Evolutionary conservation across 2,329 filamentous ascomycete species (phyloP), one percentile per base, ranked within the genome.

Genomic region (Ilyonectria robusta): DNA sequence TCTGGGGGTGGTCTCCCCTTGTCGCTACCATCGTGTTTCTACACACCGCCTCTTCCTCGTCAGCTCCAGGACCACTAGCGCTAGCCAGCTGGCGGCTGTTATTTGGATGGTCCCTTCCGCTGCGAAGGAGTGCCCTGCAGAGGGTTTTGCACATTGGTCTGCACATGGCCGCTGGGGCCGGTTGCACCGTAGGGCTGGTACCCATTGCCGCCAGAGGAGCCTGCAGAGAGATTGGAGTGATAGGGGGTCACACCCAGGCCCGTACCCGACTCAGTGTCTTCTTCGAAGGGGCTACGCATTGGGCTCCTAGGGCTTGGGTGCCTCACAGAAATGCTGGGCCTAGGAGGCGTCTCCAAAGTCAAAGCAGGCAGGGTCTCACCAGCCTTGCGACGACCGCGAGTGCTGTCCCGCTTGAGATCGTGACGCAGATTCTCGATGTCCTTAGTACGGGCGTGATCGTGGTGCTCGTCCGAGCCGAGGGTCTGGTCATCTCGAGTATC

Each of bases 371-470:
- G 72, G 1, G 78, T 80, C 53, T 87, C 84, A 61, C 86, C 86
- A 9, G 84, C 83, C 75, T 81, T 84, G 70, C 85, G 83, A 37
- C 85, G 84, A 44, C 86, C 85, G 29, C 83, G 81, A 65, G 83
- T 84, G 71, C 84, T 86, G 57, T 83, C 81, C 48, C 81, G 78
- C 75, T 82, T 82, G 59, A 77, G 77, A 54, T 80, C 77, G 46
- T 72, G 78, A 66, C 80, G 80, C 47, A 83, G 69, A n/a, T 71
- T 73, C 58, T 83, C 80, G 53, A 81, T 78, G 23, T 85, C 83
- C 62, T 75, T 78, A 6, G 78, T 80, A 10, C 82, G 81, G 21
- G 72, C 74, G 37, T 77, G 78, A 9, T 80, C 77, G 17, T 51
- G 44, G 56, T 82, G 76, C 9, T 77, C 77, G n/a, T 72, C 46